Evolutionary conservation across 2,329 filamentous ascomycete species (phyloP).

Genomic region (Hansfordia pulvinata): DNA sequence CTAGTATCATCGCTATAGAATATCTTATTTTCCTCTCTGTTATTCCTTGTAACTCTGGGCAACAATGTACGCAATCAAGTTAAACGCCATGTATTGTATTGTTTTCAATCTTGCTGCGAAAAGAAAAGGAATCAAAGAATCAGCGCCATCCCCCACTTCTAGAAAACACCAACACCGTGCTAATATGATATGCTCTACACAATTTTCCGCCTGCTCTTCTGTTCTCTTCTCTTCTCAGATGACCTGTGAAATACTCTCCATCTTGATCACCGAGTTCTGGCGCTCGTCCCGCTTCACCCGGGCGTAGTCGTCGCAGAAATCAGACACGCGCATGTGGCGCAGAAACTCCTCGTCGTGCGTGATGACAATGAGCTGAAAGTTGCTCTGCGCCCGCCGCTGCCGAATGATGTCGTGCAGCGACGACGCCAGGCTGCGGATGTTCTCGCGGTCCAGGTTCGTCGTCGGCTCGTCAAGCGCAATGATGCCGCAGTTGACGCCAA

Average conservation of each 20-base stretch:
- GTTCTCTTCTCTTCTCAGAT: too few relatives aligned
- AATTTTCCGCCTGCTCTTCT: too few relatives aligned
- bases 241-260: slow-evolving; percentile 44
- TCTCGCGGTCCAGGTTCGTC: slow-evolving; percentile 90
- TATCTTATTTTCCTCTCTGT: too few relatives aligned
- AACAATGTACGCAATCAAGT: too few relatives aligned
- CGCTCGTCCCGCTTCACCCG: slow-evolving; percentile 69
- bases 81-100: too few relatives aligned
- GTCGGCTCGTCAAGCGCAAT: slow-evolving; percentile 97
- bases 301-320: slow-evolving; percentile 89
- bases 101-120: too few relatives aligned
- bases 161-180: too few relatives aligned
- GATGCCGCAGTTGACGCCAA: slow-evolving; percentile 88
- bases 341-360: slow-evolving; percentile 97
- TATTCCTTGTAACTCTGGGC: too few relatives aligned
- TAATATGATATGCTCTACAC: too few relatives aligned
- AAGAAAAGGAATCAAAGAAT: too few relatives aligned
- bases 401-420: slow-evolving; percentile 81
- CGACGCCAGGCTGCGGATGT: slow-evolving; percentile 79
- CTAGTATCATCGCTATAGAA: too few relatives aligned
- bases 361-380: slow-evolving; percentile 97
- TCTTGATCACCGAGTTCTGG: slow-evolving; percentile 79
- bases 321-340: slow-evolving; percentile 81
- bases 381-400: slow-evolving; percentile 68
- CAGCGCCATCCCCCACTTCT: too few relatives aligned